A percentile compares a stretch with the other conserved stretches of the same genome.
phyloP scores from a whole-genome alignment of 1,284 basidiomycete species.

The Tremellales sp. region DNA sequence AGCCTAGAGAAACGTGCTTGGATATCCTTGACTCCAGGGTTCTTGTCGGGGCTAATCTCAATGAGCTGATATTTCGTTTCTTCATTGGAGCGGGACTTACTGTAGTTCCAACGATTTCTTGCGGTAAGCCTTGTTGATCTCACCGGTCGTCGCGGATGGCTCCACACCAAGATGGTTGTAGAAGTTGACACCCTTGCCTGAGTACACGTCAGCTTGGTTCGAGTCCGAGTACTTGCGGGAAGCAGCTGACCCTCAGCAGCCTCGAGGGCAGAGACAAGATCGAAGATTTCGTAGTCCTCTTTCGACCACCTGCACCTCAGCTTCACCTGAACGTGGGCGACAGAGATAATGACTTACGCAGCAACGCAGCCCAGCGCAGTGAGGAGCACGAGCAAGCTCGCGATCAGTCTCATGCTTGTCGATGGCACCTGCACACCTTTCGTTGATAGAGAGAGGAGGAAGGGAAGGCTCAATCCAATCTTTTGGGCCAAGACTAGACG shows the following conservation, averaged over 20 bases:
- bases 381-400: background rate
- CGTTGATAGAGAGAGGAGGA: background rate
- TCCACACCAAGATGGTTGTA: conserved; percentile 79
- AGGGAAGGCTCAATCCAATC: background rate
- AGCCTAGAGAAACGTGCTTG: conserved; percentile 83
- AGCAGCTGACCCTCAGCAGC: conserved; percentile 64
- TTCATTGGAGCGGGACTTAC: conserved; percentile 58
- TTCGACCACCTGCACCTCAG: conserved; percentile 46
- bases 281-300: conserved; percentile 94
- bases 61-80: conserved; percentile 4
- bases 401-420: background rate
- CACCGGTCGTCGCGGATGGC: conserved; percentile 61
- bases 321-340: background rate
- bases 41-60: conserved; percentile 88
- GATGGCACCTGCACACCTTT: background rate
- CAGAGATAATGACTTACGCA: background rate
- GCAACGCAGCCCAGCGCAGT: background rate
- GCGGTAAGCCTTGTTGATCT: conserved; percentile 82
- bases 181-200: conserved; percentile 80
- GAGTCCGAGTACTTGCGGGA: conserved; percentile 6
- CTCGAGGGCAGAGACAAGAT: conserved; percentile 81
- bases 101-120: conserved; percentile 82
- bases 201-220: background rate
- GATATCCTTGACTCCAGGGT: conserved; percentile 70
- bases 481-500: background rate